phyloP scores from a whole-genome alignment of 805 yeast species.

The Teunomyces atbi region DNA sequence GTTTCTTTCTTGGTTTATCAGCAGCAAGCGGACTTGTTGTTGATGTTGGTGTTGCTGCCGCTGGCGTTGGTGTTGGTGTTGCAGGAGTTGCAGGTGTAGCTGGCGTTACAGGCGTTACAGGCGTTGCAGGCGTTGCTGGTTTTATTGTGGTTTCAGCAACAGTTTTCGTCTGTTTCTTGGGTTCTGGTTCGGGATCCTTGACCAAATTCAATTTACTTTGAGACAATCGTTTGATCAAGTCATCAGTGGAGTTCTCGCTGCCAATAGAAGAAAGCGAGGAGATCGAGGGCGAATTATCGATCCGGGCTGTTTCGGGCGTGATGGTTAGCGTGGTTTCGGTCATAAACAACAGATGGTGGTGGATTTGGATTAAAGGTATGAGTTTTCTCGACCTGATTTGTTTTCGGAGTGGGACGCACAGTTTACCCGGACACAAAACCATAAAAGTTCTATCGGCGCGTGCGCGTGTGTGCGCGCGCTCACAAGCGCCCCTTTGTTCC shows the following conservation, averaged over 20 bases:
- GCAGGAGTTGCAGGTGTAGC: neutral
- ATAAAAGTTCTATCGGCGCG: no score
- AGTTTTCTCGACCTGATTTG: no score
- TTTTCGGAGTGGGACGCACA: no score
- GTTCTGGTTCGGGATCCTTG: neutral
- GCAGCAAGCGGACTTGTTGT: neutral
- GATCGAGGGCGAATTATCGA: conserved; percentile 14
- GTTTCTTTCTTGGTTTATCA: conserved; percentile 16
- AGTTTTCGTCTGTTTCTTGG: neutral
- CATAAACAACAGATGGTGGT: neutral
- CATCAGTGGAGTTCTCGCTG: conserved; percentile 22
- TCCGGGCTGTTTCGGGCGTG: neutral
- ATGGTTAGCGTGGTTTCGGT: neutral
- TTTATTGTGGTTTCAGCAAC: neutral
- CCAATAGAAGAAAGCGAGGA: conserved; percentile 25
- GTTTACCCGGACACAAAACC: neutral
- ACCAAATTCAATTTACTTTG: neutral
- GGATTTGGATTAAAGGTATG: neutral
- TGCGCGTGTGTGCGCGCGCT: no score
- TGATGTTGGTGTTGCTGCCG: neutral
- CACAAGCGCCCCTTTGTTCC: no score
- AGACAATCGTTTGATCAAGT: conserved; percentile 19
- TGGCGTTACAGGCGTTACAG: neutral
- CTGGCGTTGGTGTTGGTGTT: neutral
- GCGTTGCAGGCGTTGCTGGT: neutral